Base-by-base conservation (phyloP, 2,329 filamentous ascomycete species). In the Eutypa lata region DNA sequence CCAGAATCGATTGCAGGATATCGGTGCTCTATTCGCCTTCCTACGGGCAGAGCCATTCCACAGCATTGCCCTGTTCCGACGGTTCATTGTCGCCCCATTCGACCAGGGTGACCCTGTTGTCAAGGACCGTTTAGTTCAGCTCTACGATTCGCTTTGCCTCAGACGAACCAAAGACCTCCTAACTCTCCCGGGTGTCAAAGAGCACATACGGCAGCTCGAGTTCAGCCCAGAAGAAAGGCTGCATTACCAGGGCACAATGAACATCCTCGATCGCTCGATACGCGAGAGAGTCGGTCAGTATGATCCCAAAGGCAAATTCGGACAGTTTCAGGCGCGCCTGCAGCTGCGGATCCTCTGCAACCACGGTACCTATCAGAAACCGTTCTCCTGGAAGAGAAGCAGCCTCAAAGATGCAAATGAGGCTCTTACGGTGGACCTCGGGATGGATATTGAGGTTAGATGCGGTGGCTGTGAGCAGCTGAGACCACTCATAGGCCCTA, bases 1-100 rank as follows among this genome's bases (percentile, higher is more conserved):
- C 22, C 80, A 83, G 53, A 83, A 83, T 56, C 67, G 66, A 2
- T 66, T 83, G 0, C 74, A 76, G 7, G 80, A 83, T 47, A 70
- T 83, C 3, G 79, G 76, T 0, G 71, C 78, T 0, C 65, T 83
- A 0, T 71, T 82, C 42, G 68, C 72, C 1, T 82, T 83, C 55
- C 60, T 82, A 21, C 64, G 69, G 43, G 68, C 73, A 1, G 64
- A 65, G 19, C 73, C 71, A 1, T 76, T 80, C 53, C 63, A 73
- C 31, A 72, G 63, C n/a, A 53, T 69, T 4, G 60, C 67, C 2
- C 65, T 58, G 3, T 80, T 80, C 53, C 71, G 75, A 2, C 68
- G 68, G n/a, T 73, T 64, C 47, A 75, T 81, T n/a, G 66, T 67
- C 2, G 51, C 63, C 0, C 76, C 76, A 0, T 75, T 74, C 19